phyloP scores from a whole-genome alignment of 805 yeast species.

The Starmerella floris region DNA sequence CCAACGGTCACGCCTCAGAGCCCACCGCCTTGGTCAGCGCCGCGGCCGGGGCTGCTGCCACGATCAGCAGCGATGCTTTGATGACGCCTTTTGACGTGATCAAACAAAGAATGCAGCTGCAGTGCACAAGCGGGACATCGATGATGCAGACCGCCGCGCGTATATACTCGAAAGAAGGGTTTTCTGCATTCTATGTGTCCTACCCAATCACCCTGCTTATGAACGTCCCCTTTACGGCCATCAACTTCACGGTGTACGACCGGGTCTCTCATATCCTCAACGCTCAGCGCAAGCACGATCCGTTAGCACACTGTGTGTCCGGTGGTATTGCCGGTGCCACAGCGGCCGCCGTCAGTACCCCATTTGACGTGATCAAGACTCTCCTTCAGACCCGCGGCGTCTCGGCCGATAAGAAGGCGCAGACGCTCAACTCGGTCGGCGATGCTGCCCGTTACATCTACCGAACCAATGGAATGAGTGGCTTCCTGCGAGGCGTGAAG shows the following conservation, averaged over 20 bases:
- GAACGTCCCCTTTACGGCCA: slow-evolving; percentile 89
- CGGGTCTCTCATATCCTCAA: slow-evolving; percentile 64
- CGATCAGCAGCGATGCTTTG: slow-evolving; percentile 83
- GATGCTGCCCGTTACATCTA: slow-evolving; percentile 62
- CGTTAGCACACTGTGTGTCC: slow-evolving; percentile 76
- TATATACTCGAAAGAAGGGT: slow-evolving; percentile 30
- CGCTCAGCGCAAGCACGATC: slow-evolving; percentile 65
- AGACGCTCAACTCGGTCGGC: slow-evolving; percentile 48
- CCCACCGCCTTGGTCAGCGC: slow-evolving; percentile 70
- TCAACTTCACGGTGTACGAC: slow-evolving; percentile 87
- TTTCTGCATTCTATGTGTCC: slow-evolving; percentile 74
- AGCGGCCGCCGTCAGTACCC: slow-evolving; percentile 90
- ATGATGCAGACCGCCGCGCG: slow-evolving; percentile 21
- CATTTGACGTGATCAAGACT: slow-evolving; percentile 83
- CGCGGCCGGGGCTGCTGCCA: slow-evolving; percentile 80
- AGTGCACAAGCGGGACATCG: slow-evolving; percentile 21
- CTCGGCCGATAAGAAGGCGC: slow-evolving; percentile 29
- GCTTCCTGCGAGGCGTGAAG: slow-evolving; percentile 72
- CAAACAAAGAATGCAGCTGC: slow-evolving; percentile 83
- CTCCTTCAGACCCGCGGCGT: slow-evolving; percentile 63
- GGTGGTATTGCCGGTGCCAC: slow-evolving; percentile 93
- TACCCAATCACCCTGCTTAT: slow-evolving; percentile 88
- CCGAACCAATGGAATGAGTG: slow-evolving; percentile 33
- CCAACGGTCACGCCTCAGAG: slow-evolving; percentile 35
- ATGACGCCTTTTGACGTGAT: slow-evolving; percentile 96